Evolutionary conservation across 192 early-diverging fungal genomes (phyloP).

Genomic region (Thamnidium elegans): DNA sequence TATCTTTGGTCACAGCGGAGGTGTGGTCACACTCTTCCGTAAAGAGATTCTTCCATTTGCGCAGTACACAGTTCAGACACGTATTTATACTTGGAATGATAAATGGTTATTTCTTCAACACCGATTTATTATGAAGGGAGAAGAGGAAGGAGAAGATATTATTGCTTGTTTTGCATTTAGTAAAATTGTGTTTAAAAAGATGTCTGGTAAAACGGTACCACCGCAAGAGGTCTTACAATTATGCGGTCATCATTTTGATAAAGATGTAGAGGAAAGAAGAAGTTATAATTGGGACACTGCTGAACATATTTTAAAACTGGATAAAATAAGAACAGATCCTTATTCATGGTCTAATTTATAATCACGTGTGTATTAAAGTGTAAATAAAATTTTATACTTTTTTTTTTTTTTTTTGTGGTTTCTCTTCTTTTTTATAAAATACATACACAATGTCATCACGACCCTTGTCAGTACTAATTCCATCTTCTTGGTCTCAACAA

Average conservation of each 20-base stretch:
- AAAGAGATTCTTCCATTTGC: constrained; percentile 46
- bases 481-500: background rate
- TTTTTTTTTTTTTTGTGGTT: background rate
- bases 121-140: constrained; percentile 24
- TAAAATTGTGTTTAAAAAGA: constrained; percentile 31
- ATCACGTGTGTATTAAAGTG: background rate
- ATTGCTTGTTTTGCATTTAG: constrained; percentile 26
- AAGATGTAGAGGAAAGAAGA: constrained; percentile 12
- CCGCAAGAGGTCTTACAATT: constrained; percentile 20
- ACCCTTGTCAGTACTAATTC: background rate
- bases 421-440: background rate
- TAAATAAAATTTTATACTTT: background rate
- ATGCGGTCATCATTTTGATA: constrained; percentile 29
- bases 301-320: constrained; percentile 12
- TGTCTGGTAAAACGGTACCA: constrained; percentile 21
- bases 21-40: constrained; percentile 47
- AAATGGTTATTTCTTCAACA: constrained; percentile 52
- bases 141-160: background rate
- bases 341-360: constrained; percentile 12
- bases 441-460: background rate
- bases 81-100: constrained; percentile 50
- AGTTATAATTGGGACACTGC: constrained; percentile 9
- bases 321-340: constrained; percentile 2
- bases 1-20: constrained; percentile 34
- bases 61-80: constrained; percentile 44